Percentiles rank a stretch among this genome's conserved stretches.
Conservation (phyloP, 1,139 yeast species). For the Zygoascus sp. region DNA sequence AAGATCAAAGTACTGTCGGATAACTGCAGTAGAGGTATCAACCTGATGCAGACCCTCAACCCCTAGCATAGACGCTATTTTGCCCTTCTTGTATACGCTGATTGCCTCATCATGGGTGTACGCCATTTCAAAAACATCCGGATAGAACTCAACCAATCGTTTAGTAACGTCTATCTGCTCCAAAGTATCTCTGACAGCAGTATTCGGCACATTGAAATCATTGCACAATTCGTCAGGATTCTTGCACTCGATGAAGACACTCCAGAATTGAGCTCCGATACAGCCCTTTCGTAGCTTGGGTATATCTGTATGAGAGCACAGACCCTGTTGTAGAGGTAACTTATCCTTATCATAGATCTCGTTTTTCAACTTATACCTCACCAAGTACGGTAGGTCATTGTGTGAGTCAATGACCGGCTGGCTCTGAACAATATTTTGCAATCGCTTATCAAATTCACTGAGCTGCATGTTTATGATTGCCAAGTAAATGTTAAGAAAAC, state of each 20-base stretch:
- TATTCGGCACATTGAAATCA: constrained; percentile 19
- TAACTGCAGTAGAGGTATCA: constrained; percentile 46
- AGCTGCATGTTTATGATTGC: constrained; percentile 6
- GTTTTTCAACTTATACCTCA: constrained; percentile 17
- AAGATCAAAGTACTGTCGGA: constrained; percentile 44
- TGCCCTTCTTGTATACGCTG: constrained; percentile 32
- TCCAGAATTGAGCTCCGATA: constrained; percentile 22
- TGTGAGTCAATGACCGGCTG: constrained; percentile 22
- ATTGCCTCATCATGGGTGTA: constrained; percentile 40
- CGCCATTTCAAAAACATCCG: constrained; percentile 40
- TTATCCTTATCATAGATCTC: constrained; percentile 16
- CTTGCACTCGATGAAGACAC: constrained; percentile 19
- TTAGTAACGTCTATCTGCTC: constrained; percentile 51
- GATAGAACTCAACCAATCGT: constrained; percentile 41
- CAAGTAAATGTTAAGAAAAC: background rate
- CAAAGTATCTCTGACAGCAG: constrained; percentile 47
- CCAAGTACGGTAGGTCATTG: constrained; percentile 20
- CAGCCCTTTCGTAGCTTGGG: constrained; percentile 19
- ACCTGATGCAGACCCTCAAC: constrained; percentile 53
- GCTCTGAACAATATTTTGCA: background rate
- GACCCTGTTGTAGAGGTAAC: constrained; percentile 15
- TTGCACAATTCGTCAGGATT: constrained; percentile 12
- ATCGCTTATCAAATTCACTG: constrained; percentile 4
- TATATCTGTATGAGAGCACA: constrained; percentile 20
- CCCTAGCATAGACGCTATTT: constrained; percentile 47